Percentiles rank a stretch among this genome's conserved stretches.
phyloP scores from a whole-genome alignment of 495 filamentous ascomycete genomes.

The Penicillium antarcticum region DNA sequence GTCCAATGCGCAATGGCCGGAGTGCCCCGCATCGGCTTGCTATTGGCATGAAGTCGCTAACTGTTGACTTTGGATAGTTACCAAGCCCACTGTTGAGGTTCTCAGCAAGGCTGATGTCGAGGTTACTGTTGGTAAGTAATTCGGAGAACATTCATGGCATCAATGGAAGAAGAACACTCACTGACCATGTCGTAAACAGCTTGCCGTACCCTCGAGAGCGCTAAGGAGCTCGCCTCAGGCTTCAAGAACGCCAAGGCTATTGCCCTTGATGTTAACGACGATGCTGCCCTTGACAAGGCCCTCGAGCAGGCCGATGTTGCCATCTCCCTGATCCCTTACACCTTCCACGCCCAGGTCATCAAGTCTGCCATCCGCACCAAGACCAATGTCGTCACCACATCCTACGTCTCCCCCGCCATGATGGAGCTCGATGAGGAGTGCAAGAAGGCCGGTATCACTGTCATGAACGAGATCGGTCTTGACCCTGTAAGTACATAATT shows the following conservation, averaged over 20 bases:
- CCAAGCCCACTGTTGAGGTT: slow-evolving; percentile 74
- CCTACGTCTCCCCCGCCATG: slow-evolving; percentile 92
- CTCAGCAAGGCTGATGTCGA: slow-evolving; percentile 70
- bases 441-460: slow-evolving; percentile 92
- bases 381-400: slow-evolving; percentile 96
- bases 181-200: slow-evolving; percentile 43
- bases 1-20: slow-evolving; percentile 1
- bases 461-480: slow-evolving; percentile 97
- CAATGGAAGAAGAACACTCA: background rate
- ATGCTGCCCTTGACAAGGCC: slow-evolving; percentile 70
- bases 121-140: slow-evolving; percentile 74
- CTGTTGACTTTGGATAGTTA: slow-evolving; percentile 41
- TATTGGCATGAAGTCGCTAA: slow-evolving; percentile 2
- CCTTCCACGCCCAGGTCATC: slow-evolving; percentile 85
- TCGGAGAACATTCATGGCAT: background rate
- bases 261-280: slow-evolving; percentile 78
- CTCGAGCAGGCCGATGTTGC: slow-evolving; percentile 75
- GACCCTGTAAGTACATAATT: slow-evolving; percentile 16
- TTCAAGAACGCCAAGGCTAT: slow-evolving; percentile 69
- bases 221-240: slow-evolving; percentile 68
- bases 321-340: slow-evolving; percentile 88
- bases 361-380: slow-evolving; percentile 90
- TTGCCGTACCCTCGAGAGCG: slow-evolving; percentile 77
- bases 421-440: slow-evolving; percentile 74
- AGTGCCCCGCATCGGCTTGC: slow-evolving; percentile 28